These are phyloP conservation scores for Candida pseudoviswanathii DNA, from an alignment of 1,139 yeast genomes.

Conservation along the genomic window DNA sequence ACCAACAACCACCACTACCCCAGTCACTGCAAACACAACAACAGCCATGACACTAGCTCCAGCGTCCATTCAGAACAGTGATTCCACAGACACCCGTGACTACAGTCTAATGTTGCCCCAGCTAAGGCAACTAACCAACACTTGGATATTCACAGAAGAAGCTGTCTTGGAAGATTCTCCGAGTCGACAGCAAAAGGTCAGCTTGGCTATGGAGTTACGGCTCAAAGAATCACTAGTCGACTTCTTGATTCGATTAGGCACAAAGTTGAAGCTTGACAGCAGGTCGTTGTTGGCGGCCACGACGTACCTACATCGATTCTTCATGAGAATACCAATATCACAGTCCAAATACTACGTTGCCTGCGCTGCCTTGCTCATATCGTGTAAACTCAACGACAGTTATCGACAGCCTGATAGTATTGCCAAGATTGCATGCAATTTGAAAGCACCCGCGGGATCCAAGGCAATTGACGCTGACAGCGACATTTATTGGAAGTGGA, in stretches of 20 bases:
- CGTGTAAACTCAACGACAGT: constrained; percentile 46
- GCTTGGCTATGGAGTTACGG: constrained; percentile 36
- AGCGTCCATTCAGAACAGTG: neutral
- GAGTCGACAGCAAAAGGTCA: constrained; percentile 24
- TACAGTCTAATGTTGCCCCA: constrained; percentile 5
- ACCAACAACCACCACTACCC: neutral
- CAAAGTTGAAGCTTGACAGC: constrained; percentile 44
- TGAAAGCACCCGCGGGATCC: constrained; percentile 32
- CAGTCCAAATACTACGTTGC: constrained; percentile 50
- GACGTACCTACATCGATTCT: constrained; percentile 42
- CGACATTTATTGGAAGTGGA: constrained; percentile 48
- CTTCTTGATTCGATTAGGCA: constrained; percentile 41
- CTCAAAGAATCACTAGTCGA: constrained; percentile 44
- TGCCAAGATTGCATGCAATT: constrained; percentile 39
- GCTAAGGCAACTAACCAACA: constrained; percentile 15
- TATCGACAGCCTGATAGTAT: constrained; percentile 48
- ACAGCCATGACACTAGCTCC: constrained; percentile 1
- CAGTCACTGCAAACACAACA: neutral
- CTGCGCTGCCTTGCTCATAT: constrained; percentile 46
- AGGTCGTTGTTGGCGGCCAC: constrained; percentile 48
- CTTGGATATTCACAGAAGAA: constrained; percentile 40
- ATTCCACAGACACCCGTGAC: neutral
- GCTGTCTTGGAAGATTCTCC: constrained; percentile 34
- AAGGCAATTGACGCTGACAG: constrained; percentile 42
- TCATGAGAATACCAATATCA: constrained; percentile 46